A percentile compares a stretch with the other conserved stretches of the same genome.
phyloP scores from a whole-genome alignment of 2,329 filamentous ascomycete species.

The Penicillium sp. region DNA sequence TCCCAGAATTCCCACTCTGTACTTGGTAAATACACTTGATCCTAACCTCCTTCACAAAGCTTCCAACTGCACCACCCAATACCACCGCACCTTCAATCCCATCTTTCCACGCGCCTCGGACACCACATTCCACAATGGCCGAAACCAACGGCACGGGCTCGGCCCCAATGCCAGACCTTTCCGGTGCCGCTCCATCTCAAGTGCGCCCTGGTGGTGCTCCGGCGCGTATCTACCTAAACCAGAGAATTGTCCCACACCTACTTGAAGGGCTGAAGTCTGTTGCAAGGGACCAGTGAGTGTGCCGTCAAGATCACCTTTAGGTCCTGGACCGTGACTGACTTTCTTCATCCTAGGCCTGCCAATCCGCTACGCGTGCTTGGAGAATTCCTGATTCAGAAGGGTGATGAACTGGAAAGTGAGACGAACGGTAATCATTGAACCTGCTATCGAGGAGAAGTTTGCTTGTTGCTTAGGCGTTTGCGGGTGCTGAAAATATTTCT shows the following conservation, averaged over 20 bases:
- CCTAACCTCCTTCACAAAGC: not conserved
- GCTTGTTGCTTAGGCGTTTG: not conserved
- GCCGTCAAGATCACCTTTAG: not conserved
- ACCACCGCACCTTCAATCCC: not conserved
- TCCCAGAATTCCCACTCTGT: not conserved
- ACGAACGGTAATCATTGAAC: conserved; percentile 16
- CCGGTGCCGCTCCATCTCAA: conserved; percentile 51
- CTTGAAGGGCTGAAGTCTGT: conserved; percentile 71
- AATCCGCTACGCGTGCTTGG: conserved; percentile 66
- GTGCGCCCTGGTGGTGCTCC: conserved; percentile 63
- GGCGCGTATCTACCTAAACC: conserved; percentile 66
- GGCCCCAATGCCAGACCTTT: conserved; percentile 32
- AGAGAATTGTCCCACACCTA: conserved; percentile 62
- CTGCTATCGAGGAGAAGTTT: not conserved
- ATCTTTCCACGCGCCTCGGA: not conserved
- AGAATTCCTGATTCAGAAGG: conserved; percentile 65
- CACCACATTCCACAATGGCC: conserved; percentile 17
- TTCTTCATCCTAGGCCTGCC: conserved; percentile 49
- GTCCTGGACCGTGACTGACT: not conserved
- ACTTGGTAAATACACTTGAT: too few species aligned
- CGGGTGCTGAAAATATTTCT: not conserved
- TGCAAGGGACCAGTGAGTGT: conserved; percentile 64
- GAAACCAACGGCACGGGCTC: conserved; percentile 21
- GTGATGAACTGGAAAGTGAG: conserved; percentile 58
- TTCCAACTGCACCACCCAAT: not conserved